A percentile compares a stretch with the other conserved stretches of the same genome.
Conservation (phyloP, 306 rosid species). For the Citrullus amarus region DNA sequence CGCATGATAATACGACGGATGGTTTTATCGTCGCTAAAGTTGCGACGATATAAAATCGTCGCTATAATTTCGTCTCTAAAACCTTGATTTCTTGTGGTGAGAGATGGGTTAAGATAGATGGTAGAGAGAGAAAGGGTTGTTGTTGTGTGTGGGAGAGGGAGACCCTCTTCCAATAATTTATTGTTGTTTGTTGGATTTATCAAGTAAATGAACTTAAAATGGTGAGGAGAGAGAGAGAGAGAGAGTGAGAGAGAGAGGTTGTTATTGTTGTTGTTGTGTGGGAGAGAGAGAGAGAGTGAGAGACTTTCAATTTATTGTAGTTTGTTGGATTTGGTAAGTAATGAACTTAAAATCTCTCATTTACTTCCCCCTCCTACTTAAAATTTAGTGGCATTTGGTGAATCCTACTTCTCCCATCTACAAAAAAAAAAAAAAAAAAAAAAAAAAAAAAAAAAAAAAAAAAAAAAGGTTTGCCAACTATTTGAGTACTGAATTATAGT, state of each 20-base stretch:
- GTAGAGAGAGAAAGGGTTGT: neutral
- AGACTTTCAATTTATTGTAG: neutral
- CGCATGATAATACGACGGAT: too few relatives aligned
- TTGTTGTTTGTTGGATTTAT: neutral
- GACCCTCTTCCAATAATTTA: neutral
- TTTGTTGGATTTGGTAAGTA: slow-evolving; percentile 8
- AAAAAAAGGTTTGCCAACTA: neutral
- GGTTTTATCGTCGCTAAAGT: too few relatives aligned
- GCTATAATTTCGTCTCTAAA: too few relatives aligned
- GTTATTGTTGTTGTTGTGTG: neutral
- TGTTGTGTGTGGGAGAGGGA: neutral
- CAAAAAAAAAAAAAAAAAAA: neutral
- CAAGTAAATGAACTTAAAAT: neutral
- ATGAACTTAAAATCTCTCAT: slow-evolving; percentile 7
- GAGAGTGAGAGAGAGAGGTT: neutral
- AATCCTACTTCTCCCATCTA: neutral
- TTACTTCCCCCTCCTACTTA: neutral
- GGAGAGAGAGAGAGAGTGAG: neutral
- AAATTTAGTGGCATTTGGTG: neutral
- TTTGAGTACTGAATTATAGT: neutral
- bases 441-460: neutral
- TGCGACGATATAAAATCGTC: too few relatives aligned
- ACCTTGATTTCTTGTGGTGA: too few relatives aligned
- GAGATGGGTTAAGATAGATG: neutral
- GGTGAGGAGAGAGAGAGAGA: neutral